These are phyloP conservation scores for Candida chilensis DNA, from an alignment of 805 yeast species.

Conservation along the genomic window DNA sequence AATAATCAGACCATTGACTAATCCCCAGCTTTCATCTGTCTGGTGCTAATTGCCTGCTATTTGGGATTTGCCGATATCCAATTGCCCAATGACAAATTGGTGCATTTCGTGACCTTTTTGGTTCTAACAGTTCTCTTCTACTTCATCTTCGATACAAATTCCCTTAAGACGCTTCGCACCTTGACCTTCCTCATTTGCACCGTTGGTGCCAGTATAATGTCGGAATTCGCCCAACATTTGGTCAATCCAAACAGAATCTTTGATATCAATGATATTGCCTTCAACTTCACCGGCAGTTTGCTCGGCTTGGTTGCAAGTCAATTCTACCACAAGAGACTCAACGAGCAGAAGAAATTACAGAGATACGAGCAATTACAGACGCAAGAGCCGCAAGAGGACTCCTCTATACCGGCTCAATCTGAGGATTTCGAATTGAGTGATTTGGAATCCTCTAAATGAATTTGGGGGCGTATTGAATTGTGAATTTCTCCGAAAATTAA, in stretches of 20 bases:
- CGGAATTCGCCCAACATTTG: constrained; percentile 40
- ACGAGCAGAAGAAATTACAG: background rate
- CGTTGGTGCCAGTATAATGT: constrained; percentile 33
- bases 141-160: constrained; percentile 27
- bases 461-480: too few species aligned
- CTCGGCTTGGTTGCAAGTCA: background rate
- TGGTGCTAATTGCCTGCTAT: constrained; percentile 23
- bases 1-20: background rate
- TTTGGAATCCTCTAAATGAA: background rate
- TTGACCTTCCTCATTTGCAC: constrained; percentile 34
- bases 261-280: constrained; percentile 36
- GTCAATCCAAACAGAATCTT: constrained; percentile 37
- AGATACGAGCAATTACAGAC: background rate
- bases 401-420: background rate
- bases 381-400: background rate
- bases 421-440: background rate
- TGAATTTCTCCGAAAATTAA: too few species aligned
- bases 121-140: constrained; percentile 39
- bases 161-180: constrained; percentile 17
- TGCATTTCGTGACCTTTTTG: constrained; percentile 39
- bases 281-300: background rate
- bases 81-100: constrained; percentile 37
- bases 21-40: constrained; percentile 10
- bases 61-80: constrained; percentile 43
- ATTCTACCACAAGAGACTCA: background rate